Base-by-base conservation (phyloP, 1,284 basidiomycete species). In the Mrakiaceae sp. region DNA sequence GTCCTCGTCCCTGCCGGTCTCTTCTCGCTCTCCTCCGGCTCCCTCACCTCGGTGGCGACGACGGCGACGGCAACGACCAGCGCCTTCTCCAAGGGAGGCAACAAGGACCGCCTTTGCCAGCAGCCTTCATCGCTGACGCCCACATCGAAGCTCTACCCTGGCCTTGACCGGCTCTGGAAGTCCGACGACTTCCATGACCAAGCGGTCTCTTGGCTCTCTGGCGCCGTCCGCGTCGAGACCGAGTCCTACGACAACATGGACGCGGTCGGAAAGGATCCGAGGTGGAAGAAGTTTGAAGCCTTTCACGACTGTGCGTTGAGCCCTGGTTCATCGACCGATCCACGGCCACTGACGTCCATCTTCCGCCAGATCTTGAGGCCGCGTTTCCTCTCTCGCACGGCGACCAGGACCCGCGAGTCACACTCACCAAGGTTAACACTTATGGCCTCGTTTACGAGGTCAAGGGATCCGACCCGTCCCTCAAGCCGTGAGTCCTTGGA, bases 361-460 rank as follows among this genome's bases (percentile, higher is more conserved):
- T 27, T 27, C 27, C 27, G 27, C 27, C 27, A 27, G 27, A 75
- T 63, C 72, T 78, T 14, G 72, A 74, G 67, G 67, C 70, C 44
- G 66, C 74, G 2, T 78, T 74, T 68, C 77, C 77, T 2, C 64
- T 71, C 7, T 69, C 74, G 74, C 74, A 64, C 64, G 73, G 70
- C 12, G 44, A 76, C 14, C 76, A 85, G 3, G 73, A 78, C 43
- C 27, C 27, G 27, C 27, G 27, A 27, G 27, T 27, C 27, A 27
- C 27, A 27, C 71, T 84, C 60, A 81, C 80, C 1, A 80, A 82
- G 67, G 81, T 88, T 67, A 84, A 85, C 70, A 82, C 82, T 0
- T 83, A 84, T 66, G 87, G 83, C 0, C 73, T 88, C 14, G 77
- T 88, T 0, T 87, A 81, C 70, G 80, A 81, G 10, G 86, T 84